phyloP scores from a whole-genome alignment of 2,329 filamentous ascomycete species.

The Xylariaceae sp. region DNA sequence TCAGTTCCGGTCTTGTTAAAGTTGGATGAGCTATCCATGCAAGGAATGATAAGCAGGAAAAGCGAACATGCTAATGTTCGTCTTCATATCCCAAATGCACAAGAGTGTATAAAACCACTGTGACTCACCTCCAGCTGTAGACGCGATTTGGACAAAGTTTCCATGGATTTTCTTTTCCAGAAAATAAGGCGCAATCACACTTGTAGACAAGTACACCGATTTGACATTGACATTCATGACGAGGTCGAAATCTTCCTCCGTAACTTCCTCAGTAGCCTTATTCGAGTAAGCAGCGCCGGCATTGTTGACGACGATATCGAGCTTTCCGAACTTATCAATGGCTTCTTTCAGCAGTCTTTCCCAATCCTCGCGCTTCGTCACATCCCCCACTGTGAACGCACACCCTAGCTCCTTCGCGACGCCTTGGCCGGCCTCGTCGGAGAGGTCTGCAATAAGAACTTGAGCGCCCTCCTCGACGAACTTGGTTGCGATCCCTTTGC shows the following conservation, averaged over 20 bases:
- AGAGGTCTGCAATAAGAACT: conserved; percentile 69
- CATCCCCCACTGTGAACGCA: conserved; percentile 54
- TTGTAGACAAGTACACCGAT: conserved; percentile 66
- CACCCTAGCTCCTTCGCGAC: conserved; percentile 55
- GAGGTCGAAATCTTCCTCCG: conserved; percentile 69
- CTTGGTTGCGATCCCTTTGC: conserved; percentile 64
- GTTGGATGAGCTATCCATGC: neutral
- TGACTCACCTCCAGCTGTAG: conserved; percentile 58
- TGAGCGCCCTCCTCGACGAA: conserved; percentile 66
- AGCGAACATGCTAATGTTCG: too few relatives aligned
- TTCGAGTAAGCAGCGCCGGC: conserved; percentile 65
- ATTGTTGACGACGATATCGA: conserved; percentile 69
- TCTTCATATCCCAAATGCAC: neutral
- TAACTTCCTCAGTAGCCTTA: conserved; percentile 69
- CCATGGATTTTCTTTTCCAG: conserved; percentile 61
- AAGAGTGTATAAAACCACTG: neutral
- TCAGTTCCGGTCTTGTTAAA: neutral
- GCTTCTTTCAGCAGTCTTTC: conserved; percentile 53
- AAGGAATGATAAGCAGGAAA: neutral
- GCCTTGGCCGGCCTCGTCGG: conserved; percentile 56
- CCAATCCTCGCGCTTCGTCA: conserved; percentile 62
- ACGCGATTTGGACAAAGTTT: conserved; percentile 70
- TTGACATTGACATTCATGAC: conserved; percentile 75
- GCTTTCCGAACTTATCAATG: conserved; percentile 53
- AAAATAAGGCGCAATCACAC: conserved; percentile 66